Base-by-base conservation (phyloP, 805 yeast genomes). In the Saccharomyces paradoxus region DNA sequence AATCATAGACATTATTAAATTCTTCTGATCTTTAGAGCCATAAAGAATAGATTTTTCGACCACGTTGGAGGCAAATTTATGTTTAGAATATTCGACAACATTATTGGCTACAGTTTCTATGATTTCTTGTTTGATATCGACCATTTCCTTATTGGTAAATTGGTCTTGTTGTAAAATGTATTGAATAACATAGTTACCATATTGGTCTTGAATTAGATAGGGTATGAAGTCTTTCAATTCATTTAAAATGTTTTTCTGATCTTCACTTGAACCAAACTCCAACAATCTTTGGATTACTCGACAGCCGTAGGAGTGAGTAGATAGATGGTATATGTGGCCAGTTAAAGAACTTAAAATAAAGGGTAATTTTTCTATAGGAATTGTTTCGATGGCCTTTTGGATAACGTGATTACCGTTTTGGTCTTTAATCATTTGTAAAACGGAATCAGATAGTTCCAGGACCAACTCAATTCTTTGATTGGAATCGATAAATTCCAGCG, bases 361-460 rank as follows among this genome's bases (percentile, higher is more conserved):
- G 41, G 82, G 78, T 55, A 89, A 79, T 48, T 78, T 72, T 26
- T 77, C 81, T 55, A 87, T 81, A 4, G 96, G 94, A 51, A 91
- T 82, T 56, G 81, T 75, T 71, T 94, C 99, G 61, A 94, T 88
- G 1, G 96, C 84, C 69, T 91, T 92, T 73, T 94, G 99, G 59
- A 94, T 87, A 17, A 94, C 99, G 71, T 94, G 99, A 70, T 94
- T 94, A 59, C 98, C 99, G 70, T 94, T 94, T 74, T 92, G 98
- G 70, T 94, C 98, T 67, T 89, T 89, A 56, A 92, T 87, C 70
- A 92, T 80, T 55, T 79, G 78, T 52, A 84, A 64, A 26, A 86
- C 82, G 58, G 78, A 77, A 48, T 77, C 78, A 52, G 77, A 80
- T 57, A 94, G 74, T 71, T 94, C 99, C 27, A 76, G 74, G 51